Base-by-base conservation (phyloP, 306 rosid genomes). In the Vigna unguiculata region DNA sequence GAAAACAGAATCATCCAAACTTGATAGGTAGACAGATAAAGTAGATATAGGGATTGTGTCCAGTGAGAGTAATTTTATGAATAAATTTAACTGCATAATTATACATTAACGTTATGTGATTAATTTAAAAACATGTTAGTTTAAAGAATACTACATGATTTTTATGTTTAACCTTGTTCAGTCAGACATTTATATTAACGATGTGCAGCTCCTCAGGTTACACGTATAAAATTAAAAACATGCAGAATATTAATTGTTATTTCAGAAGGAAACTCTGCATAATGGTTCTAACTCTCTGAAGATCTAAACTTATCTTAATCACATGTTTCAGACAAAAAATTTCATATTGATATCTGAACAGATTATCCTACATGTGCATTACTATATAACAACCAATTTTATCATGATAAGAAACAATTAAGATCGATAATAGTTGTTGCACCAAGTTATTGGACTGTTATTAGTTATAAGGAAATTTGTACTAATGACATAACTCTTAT, bases 1-100 rank as follows among this genome's bases (percentile, higher is more conserved):
- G 48, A 17, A 62, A 63, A 65, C 19, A 51, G 5, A 62, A 71
- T 54, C 36, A 57, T 24, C 36, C 36, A 57, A 59, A 59, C 11
- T 28, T 59, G 2, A 47, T 52, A 53, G 59, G 15, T 21, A 21
- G 61, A 21, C 7, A 54, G 59, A 19, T 52, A 7, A 7, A 52
- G 57, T 52, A 52, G 57, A 51, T 15, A n/a, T 7, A 49, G 58
- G 58, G 58, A 17, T 19, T 19, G 13, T 19, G 11, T 20, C 14
- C 22, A 20, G 60, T 9, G 15, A 20, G 30, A 20, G 30, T 14
- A 54, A 21, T 1, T 21, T 52, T 52, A 54, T 15, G 16, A 54
- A 21, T 54, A 54, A 52, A 52, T 19, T 2, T n/a, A 16, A n/a
- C 55, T 49, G 19, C 7, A 49, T 19, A n/a, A 49, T 8, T 8